These are phyloP conservation scores for Prosopis cineraria DNA, from an alignment of 306 rosid species.

Conservation along the genomic window DNA sequence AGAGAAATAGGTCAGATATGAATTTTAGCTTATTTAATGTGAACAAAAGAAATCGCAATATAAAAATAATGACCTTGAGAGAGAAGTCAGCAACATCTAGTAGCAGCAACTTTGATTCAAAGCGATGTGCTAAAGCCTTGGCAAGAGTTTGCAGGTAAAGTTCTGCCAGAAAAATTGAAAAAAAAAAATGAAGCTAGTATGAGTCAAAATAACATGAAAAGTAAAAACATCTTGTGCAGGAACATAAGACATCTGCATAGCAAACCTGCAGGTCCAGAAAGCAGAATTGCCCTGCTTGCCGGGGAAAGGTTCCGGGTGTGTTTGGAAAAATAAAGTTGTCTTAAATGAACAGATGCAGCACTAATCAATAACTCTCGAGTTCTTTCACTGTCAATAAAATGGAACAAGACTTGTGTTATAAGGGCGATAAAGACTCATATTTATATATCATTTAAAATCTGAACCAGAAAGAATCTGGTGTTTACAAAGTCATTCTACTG, in stretches of 20 bases:
- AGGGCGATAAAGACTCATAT: background rate
- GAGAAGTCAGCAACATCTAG: background rate
- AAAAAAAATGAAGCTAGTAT: constrained; percentile 6
- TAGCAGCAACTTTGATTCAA: background rate
- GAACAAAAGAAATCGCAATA: background rate
- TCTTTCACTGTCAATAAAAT: constrained; percentile 54
- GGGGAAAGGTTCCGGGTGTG: constrained; percentile 91
- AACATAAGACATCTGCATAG: constrained; percentile 4
- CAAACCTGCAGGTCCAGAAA: constrained; percentile 86
- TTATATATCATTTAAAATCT: background rate
- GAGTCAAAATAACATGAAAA: constrained; percentile 24
- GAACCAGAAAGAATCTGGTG: background rate
- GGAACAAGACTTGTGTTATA: constrained; percentile 12
- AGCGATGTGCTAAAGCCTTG: background rate
- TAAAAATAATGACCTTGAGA: background rate
- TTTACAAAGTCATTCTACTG: background rate
- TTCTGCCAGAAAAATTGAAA: background rate
- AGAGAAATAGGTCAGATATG: background rate
- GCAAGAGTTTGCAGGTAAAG: background rate
- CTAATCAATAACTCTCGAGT: constrained; percentile 70
- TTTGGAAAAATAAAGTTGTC: constrained; percentile 58
- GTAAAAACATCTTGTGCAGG: background rate
- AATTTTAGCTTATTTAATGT: background rate
- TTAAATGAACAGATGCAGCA: constrained; percentile 81
- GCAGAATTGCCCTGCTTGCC: constrained; percentile 87